Conservation (phyloP, 257 asterid species). For the Nicotiana undulata region DNA sequence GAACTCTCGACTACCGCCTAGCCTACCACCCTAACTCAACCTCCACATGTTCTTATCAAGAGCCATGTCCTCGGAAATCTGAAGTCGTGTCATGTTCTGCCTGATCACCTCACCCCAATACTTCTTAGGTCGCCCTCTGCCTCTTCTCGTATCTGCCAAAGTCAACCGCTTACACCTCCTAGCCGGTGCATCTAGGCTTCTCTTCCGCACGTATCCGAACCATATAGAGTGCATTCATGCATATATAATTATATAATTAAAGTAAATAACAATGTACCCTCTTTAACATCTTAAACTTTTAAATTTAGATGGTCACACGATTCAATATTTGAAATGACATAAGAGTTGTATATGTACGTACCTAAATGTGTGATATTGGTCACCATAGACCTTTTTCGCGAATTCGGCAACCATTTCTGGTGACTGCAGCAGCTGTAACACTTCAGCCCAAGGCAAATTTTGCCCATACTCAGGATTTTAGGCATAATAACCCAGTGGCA, state of each 20-base stretch:
- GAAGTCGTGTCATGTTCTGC: too few relatives aligned
- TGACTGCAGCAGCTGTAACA: conserved; percentile 20
- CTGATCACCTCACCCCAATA: too few relatives aligned
- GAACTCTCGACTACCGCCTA: too few relatives aligned
- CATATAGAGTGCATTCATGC: background rate
- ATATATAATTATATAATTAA: background rate
- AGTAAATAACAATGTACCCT: background rate
- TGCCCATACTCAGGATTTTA: conserved; percentile 11
- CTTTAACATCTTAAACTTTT: background rate
- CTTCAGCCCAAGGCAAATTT: conserved; percentile 28
- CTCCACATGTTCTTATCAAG: too few relatives aligned
- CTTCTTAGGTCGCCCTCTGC: too few relatives aligned
- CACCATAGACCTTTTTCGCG: conserved; percentile 11
- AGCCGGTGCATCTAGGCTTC: too few relatives aligned
- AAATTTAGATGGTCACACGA: background rate
- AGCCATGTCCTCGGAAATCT: too few relatives aligned
- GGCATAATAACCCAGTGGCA: conserved; percentile 20
- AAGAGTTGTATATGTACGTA: background rate
- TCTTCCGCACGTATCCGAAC: too few relatives aligned
- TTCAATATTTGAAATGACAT: background rate
- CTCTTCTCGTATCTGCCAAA: too few relatives aligned
- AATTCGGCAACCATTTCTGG: conserved; percentile 13
- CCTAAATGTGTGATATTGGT: conserved; percentile 12
- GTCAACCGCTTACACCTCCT: too few relatives aligned
- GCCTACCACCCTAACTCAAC: too few relatives aligned